A percentile compares a stretch with the other conserved stretches of the same genome.
These are phyloP conservation scores for Lichtheimia ornata DNA, from an alignment of 371 early-diverging fungal species.

Conservation along the genomic window DNA sequence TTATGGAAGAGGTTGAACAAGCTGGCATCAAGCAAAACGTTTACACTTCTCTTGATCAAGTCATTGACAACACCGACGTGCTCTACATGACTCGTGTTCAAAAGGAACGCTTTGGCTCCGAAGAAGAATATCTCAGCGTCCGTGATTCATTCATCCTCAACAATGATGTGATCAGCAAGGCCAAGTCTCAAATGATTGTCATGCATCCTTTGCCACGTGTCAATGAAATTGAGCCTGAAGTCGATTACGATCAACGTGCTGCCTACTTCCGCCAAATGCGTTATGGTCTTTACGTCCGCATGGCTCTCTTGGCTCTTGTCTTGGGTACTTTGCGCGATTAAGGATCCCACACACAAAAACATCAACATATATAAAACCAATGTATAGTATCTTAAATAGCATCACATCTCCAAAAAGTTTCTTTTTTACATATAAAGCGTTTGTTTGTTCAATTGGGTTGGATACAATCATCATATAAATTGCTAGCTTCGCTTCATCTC, in stretches of 20 bases:
- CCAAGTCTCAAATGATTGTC: slow-evolving; percentile 95
- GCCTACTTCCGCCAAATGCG: slow-evolving; percentile 98
- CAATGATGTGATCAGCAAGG: slow-evolving; percentile 79
- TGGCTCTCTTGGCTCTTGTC: slow-evolving; percentile 93
- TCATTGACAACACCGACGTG: slow-evolving; percentile 90
- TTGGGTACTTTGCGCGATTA: slow-evolving; percentile 51
- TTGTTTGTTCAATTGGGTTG: background rate
- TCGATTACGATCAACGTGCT: slow-evolving; percentile 95
- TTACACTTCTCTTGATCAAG: slow-evolving; percentile 69
- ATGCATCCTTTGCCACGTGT: slow-evolving; percentile 98
- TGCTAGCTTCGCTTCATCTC: background rate
- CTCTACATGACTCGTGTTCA: slow-evolving; percentile 97
- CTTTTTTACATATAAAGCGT: background rate
- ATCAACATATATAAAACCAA: slow-evolving; percentile 1
- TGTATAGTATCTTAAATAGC: background rate
- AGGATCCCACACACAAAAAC: background rate
- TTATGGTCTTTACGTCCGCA: slow-evolving; percentile 95
- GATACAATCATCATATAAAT: too few species aligned
- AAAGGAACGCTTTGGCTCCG: slow-evolving; percentile 87
- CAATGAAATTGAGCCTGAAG: slow-evolving; percentile 94
- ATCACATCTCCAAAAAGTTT: too few species aligned
- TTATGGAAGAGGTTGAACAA: slow-evolving; percentile 73
- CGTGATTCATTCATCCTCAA: slow-evolving; percentile 84
- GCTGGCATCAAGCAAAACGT: slow-evolving; percentile 73
- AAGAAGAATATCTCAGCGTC: slow-evolving; percentile 81